A percentile compares a stretch with the other conserved stretches of the same genome.
Evolutionary conservation across 345 rosid genomes (phyloP).

Genomic region (Lepidium aucheri): DNA sequence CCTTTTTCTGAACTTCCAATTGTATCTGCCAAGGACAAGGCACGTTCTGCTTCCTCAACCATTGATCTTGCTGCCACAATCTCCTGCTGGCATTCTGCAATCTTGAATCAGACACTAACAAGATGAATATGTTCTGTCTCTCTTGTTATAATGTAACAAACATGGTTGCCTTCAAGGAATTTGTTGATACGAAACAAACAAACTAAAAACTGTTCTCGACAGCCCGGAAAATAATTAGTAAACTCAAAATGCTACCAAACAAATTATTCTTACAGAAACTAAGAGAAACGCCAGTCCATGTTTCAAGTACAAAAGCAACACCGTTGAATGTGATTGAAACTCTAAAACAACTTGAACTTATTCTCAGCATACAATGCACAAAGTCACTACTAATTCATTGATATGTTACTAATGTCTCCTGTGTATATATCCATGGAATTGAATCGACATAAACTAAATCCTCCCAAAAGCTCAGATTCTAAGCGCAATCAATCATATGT

Average conservation of each 20-base stretch:
- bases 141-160: background rate
- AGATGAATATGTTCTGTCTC: background rate
- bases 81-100: constrained; percentile 71
- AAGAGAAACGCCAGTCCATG: background rate
- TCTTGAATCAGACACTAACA: constrained; percentile 33
- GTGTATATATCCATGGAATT: background rate
- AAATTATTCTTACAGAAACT: background rate
- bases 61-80: constrained; percentile 61
- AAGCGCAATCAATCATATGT: background rate
- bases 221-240: too few relatives aligned
- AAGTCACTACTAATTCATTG: background rate
- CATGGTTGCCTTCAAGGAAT: too few relatives aligned
- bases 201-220: background rate
- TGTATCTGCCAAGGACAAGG: constrained; percentile 28
- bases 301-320: constrained; percentile 4
- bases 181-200: too few relatives aligned
- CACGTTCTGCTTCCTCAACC: constrained; percentile 71
- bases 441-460: background rate
- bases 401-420: background rate
- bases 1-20: background rate
- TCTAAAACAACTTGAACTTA: background rate
- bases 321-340: background rate
- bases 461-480: too few relatives aligned
- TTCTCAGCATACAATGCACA: background rate
- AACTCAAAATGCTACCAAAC: background rate